These are phyloP conservation scores for Wallacemonas sp. DNA, from an alignment of 208 protist species.

Conservation along the genomic window DNA sequence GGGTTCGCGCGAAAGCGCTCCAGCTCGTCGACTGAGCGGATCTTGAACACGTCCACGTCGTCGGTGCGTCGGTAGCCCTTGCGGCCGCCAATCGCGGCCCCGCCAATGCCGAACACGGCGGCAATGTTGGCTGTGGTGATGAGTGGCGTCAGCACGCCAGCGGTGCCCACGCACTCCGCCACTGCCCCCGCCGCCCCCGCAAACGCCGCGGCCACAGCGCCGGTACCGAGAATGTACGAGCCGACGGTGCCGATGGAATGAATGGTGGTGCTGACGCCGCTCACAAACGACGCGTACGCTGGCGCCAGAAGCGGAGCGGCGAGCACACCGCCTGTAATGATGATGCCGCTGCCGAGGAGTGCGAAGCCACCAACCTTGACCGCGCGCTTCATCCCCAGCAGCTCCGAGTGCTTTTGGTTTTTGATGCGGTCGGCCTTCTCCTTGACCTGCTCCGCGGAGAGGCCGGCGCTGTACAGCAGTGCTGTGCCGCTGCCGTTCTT, in stretches of 20 bases:
- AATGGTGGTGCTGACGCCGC: slow-evolving; percentile 50
- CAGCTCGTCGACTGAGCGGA: slow-evolving; percentile 65
- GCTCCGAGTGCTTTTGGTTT: background rate
- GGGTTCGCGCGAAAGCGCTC: slow-evolving; percentile 45
- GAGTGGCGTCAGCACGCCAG: slow-evolving; percentile 55
- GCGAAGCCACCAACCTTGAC: slow-evolving; percentile 75
- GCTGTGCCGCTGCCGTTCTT: no score
- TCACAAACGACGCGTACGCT: slow-evolving; percentile 55
- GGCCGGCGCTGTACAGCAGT: background rate
- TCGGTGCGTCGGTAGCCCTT: slow-evolving; percentile 69
- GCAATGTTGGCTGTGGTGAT: slow-evolving; percentile 73
- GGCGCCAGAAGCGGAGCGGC: slow-evolving; percentile 68
- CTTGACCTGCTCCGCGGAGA: background rate
- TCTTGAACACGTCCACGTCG: slow-evolving; percentile 62
- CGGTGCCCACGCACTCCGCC: slow-evolving; percentile 66
- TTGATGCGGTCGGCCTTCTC: background rate
- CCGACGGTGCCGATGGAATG: slow-evolving; percentile 50
- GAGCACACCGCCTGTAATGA: slow-evolving; percentile 67
- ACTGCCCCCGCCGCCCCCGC: slow-evolving; percentile 54
- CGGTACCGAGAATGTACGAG: slow-evolving; percentile 47
- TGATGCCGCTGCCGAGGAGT: slow-evolving; percentile 53
- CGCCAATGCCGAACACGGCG: slow-evolving; percentile 69
- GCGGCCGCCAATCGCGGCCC: slow-evolving; percentile 69
- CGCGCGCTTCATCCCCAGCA: slow-evolving; percentile 36
- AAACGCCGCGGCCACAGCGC: slow-evolving; percentile 51